Conservation (phyloP, 768 basidiomycete genomes). For the Stropharia rugosoannulata region DNA sequence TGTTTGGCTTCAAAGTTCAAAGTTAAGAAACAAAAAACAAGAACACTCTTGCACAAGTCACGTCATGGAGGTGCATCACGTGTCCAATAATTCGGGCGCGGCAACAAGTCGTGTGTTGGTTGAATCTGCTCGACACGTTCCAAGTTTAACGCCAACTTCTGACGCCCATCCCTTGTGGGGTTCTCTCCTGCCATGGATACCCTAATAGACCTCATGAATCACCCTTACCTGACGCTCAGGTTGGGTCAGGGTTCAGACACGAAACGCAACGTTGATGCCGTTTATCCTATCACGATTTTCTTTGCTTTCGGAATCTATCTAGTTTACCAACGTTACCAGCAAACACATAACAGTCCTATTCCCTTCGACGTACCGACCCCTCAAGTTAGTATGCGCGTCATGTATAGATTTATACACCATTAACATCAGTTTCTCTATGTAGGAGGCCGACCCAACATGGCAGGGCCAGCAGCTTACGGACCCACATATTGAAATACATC, state of each 20-base stretch:
- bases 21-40: too few species aligned
- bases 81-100: too few species aligned
- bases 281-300: conserved; percentile 68
- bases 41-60: too few species aligned
- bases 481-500: conserved; percentile 67
- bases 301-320: conserved; percentile 80
- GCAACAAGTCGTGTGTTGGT: conserved; percentile 18
- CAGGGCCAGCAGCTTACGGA: conserved; percentile 51
- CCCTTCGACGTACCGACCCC: conserved; percentile 62
- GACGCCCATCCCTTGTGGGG: conserved; percentile 14
- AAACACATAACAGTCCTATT: conserved; percentile 70
- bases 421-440: not conserved
- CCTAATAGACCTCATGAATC: conserved; percentile 47
- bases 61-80: too few species aligned
- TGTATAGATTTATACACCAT: not conserved
- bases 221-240: conserved; percentile 52
- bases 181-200: conserved; percentile 36
- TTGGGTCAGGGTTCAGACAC: conserved; percentile 47
- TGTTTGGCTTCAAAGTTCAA: too few species aligned
- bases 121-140: conserved; percentile 3
- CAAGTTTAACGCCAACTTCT: not conserved
- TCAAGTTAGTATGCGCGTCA: conserved; percentile 40
- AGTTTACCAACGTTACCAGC: conserved; percentile 72
- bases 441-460: conserved; percentile 64
- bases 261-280: conserved; percentile 53